phyloP scores from a whole-genome alignment of 805 yeast genomes.

The Pichia californica region DNA sequence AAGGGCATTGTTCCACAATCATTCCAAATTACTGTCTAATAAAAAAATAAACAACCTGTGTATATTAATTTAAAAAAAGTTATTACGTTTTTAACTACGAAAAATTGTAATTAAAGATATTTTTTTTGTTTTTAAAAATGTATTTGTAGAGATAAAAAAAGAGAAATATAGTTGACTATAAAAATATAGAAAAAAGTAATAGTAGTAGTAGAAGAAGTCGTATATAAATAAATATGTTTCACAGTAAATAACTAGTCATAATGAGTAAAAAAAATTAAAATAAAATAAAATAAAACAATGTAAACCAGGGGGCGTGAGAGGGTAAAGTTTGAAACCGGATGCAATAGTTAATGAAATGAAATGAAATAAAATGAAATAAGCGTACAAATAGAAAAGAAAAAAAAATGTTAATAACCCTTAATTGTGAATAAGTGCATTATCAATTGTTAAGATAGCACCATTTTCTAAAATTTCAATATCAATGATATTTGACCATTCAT shows the following conservation, averaged over 20 bases:
- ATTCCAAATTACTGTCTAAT: conserved; percentile 7
- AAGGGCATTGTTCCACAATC: conserved; percentile 17
- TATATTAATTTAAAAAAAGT: background rate
- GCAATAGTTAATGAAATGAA: background rate
- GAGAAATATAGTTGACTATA: no score
- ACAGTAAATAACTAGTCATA: no score
- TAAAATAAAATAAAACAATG: background rate
- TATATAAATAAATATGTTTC: no score
- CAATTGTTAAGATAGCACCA: conserved; percentile 40
- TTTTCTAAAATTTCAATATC: conserved; percentile 34
- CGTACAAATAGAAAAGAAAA: background rate
- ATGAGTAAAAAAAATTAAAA: background rate
- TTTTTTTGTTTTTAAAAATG: no score
- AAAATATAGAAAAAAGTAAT: no score
- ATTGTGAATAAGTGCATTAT: background rate
- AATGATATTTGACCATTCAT: conserved; percentile 32
- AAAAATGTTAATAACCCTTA: background rate
- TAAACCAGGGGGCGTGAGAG: no score
- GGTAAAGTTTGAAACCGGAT: no score
- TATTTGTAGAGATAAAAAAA: no score
- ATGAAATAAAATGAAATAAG: background rate
- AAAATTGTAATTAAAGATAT: no score
- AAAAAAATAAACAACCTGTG: background rate
- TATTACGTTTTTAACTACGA: background rate
- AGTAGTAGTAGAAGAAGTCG: no score